These are phyloP conservation scores for Aspergillus indologenus DNA, from an alignment of 495 filamentous ascomycete species.

Conservation along the genomic window DNA sequence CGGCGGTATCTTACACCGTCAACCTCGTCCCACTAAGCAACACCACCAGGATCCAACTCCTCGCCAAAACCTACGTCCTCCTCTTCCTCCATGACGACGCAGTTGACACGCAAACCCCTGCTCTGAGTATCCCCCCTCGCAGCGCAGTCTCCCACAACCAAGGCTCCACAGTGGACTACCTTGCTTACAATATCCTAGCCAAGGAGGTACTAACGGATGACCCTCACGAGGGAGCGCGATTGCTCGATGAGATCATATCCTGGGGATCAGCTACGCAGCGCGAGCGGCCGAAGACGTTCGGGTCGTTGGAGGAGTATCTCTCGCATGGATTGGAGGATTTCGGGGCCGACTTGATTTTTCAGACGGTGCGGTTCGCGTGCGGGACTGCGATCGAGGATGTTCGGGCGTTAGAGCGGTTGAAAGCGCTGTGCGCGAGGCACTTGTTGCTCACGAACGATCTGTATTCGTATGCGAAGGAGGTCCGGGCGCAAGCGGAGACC, in stretches of 20 bases:
- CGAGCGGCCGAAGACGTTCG: background rate
- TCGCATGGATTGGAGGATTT: conserved; percentile 7
- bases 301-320: conserved; percentile 12
- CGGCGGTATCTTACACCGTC: conserved; percentile 7
- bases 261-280: conserved; percentile 6
- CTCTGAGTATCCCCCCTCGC: background rate
- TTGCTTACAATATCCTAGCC: conserved; percentile 4
- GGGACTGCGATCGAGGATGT: background rate
- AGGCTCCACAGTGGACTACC: background rate
- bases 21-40: conserved; percentile 10
- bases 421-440: conserved; percentile 14
- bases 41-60: conserved; percentile 3
- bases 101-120: background rate
- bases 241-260: conserved; percentile 7
- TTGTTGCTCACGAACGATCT: conserved; percentile 18
- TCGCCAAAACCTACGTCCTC: conserved; percentile 11
- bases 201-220: conserved; percentile 11
- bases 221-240: conserved; percentile 3
- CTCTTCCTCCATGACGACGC: conserved; percentile 17
- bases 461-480: conserved; percentile 21
- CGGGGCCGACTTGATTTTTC: conserved; percentile 11
- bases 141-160: background rate
- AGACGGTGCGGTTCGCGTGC: conserved; percentile 11
- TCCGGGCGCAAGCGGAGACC: background rate
- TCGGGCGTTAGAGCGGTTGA: background rate